Evolutionary conservation across 495 filamentous ascomycete genomes (phyloP), one percentile per base, ranked within the genome.

Genomic region (Pseudomonodictys pantanalensis): DNA sequence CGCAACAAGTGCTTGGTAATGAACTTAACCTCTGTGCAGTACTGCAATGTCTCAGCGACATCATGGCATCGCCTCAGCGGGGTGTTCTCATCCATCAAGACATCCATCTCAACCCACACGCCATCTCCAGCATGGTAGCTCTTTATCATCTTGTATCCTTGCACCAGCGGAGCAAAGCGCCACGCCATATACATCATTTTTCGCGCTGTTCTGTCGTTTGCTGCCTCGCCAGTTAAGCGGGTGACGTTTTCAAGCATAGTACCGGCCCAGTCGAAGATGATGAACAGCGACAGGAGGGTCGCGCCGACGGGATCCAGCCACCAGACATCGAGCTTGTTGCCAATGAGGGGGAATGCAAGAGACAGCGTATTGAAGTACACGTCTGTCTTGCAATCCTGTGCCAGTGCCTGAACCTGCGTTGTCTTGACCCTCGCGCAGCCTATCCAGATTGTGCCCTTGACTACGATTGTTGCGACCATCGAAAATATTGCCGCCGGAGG

Each of bases 361-460:
- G 77, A 80, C n/a, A 75, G 69, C 0, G 73, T 76, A 67, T 80
- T 79, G 71, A 79, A 80, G 51, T 74, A 72, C 26, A 80, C 77
- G 58, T 79, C 77, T 0, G 77, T 79, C 62, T 80, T 75, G 70
- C 76, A 80, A 56, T 76, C 73, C 67, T 80, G 77, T 35, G 75
- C 77, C 8, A 80, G 65, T 1, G 77, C 78, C 57, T 79, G 76
- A 8, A 80, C 76, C 56, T 79, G 78, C 0, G 75, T 79, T 11
- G 77, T 79, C 60, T 78, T 78, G 54, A 80, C 71, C 32, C 66
- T 66, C 5, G 68, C 66, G 65, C 75, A 79, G 4, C 69, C 74
- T 32, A 78, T 63, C 63, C 76, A 73, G 53, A 80, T 78, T 10
- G 73, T 67, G 1, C 77, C 77, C 61, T 80, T 79, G 23, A 79